Evolutionary conservation across 2,329 filamentous ascomycete genomes (phyloP).

Genomic region (Chalaropsis thielavioides): DNA sequence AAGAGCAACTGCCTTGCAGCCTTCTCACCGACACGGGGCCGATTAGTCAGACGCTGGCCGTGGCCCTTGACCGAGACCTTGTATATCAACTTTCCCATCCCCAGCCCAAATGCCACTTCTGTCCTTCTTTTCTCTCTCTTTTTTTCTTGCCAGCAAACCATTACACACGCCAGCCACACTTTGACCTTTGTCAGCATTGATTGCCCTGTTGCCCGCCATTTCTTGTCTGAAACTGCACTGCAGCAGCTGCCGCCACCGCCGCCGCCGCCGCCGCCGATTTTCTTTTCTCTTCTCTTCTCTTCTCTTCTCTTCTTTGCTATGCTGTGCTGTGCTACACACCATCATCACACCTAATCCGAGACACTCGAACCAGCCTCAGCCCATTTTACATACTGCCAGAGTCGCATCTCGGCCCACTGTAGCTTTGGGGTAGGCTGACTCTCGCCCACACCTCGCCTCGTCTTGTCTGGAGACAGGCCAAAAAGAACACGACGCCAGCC

Average conservation of each 20-base stretch:
- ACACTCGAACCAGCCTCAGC: conserved; percentile 11
- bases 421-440: neutral
- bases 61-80: neutral
- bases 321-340: neutral
- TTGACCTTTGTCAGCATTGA: no score
- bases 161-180: no score
- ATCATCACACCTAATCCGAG: neutral
- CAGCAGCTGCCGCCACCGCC: no score
- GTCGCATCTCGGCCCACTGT: neutral
- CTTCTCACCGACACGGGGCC: neutral
- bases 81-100: conserved; percentile 1
- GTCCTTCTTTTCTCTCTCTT: neutral
- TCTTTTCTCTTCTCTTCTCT: neutral
- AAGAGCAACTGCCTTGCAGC: neutral
- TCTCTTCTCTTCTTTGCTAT: neutral
- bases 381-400: neutral
- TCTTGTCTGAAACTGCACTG: no score
- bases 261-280: neutral
- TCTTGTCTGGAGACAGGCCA: neutral
- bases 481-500: neutral
- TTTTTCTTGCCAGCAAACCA: neutral
- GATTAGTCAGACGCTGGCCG: neutral
- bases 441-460: neutral
- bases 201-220: no score
- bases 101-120: neutral